Evolutionary conservation across 331 rosid genomes (phyloP), one percentile per base, ranked within the genome.

Genomic region (Pyracantha coccinea): DNA sequence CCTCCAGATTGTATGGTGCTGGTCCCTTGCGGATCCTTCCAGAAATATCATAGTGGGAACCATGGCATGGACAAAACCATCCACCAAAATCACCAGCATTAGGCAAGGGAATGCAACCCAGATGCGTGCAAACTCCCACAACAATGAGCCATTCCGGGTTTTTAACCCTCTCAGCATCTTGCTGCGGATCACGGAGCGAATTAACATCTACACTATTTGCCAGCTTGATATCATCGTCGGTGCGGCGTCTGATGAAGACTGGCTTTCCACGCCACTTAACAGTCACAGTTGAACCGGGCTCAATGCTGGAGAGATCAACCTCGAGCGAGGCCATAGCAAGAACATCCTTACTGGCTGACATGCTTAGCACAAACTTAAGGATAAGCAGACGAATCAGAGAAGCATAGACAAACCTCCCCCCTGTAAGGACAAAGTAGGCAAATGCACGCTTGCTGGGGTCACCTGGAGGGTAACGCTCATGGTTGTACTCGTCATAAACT

Each of bases 51-150:
- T 85, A 85, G 29, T 85, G 88, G 38, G 88, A 85, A 19, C 88
- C 88, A 35, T 85, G 88, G 82, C 88, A 85, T 7, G 88, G 88
- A 77, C 88, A 85, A 79, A 85, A 85, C 88, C 88, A 84, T 41
- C 88, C 88, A 6, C 88, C 88, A 25, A 68, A 84, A 8, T 84
- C 88, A 32, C 88, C 88, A 62, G 88, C 85, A 68, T 84, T 84
- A 20, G 85, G 88, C 77, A 84, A 57, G 31, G 88, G 88, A 72
- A 85, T 85, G 79, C 88, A 85, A 10, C 86, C 88, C 50, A 85
- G 79, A 76, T 85, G 86, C 0, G 88, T 85, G 74, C 86, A 85
- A 23, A 85, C 88, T 7, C 84, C 86, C 15, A 85, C 54, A 29
- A 85, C 84, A 20, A 85, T 12, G 65, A 85, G 88, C 86, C 86